Percentiles rank a stretch among this genome's conserved stretches.
phyloP scores from a whole-genome alignment of 2,329 filamentous ascomycete genomes.

The Apiospora hydei region DNA sequence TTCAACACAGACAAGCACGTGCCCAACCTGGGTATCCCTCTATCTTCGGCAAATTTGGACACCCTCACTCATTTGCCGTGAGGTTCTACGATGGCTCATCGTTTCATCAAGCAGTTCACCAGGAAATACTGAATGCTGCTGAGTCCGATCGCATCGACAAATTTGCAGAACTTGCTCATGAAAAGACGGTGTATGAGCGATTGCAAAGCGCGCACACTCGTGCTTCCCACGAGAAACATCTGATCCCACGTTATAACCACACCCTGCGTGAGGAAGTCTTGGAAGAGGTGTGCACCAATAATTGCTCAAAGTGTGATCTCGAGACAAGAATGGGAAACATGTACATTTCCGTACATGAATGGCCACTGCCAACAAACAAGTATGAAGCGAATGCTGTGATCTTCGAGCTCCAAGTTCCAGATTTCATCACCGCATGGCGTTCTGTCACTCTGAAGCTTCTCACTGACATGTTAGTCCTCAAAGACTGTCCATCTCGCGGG shows the following conservation, averaged over 20 bases:
- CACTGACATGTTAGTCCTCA: not conserved
- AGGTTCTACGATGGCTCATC: slow-evolving; percentile 12
- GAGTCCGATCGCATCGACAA: not conserved
- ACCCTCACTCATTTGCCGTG: slow-evolving; percentile 23
- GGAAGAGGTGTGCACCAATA: not conserved
- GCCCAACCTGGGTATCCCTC: not conserved
- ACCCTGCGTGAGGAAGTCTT: not conserved
- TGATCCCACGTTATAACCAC: not conserved
- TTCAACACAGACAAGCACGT: not conserved
- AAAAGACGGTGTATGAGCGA: not conserved
- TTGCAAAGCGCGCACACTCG: not conserved
- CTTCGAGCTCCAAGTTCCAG: slow-evolving; percentile 26
- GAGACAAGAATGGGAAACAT: not conserved
- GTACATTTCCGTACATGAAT: slow-evolving; percentile 23
- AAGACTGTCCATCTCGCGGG: not conserved
- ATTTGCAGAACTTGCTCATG: not conserved
- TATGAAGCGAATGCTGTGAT: slow-evolving; percentile 17
- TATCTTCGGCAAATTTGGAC: slow-evolving; percentile 16
- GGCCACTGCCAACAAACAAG: slow-evolving; percentile 12
- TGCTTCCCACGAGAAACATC: not conserved
- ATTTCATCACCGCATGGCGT: slow-evolving; percentile 19
- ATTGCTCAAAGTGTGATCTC: slow-evolving; percentile 20
- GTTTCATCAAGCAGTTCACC: slow-evolving; percentile 13
- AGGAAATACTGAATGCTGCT: slow-evolving; percentile 3
- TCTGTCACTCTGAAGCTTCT: slow-evolving; percentile 21